A percentile compares a stretch with the other conserved stretches of the same genome.
phyloP scores from a whole-genome alignment of 2,329 filamentous ascomycete species.

The Trichoderma atroviride region DNA sequence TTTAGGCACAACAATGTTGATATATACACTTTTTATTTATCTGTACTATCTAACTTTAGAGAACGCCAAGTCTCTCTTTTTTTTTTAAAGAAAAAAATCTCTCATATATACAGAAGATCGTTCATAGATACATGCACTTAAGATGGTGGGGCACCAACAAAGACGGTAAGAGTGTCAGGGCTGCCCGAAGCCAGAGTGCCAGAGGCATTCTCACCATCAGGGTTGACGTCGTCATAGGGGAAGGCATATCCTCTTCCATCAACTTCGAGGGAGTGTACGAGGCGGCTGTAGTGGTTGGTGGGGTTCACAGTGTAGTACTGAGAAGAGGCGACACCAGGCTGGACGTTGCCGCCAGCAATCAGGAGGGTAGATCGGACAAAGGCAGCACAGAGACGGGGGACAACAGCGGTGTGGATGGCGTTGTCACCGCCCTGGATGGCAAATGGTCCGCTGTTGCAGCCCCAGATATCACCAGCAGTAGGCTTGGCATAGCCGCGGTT shows the following conservation, averaged over 20 bases:
- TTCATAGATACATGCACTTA: neutral
- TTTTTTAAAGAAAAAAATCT: too few relatives aligned
- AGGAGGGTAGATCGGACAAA: slow-evolving; percentile 52
- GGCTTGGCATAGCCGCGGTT: slow-evolving; percentile 50
- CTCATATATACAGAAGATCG: neutral
- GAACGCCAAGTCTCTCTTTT: neutral
- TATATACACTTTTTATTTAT: slow-evolving; percentile 1
- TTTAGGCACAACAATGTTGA: neutral
- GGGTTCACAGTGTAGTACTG: slow-evolving; percentile 51
- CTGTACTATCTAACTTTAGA: neutral
- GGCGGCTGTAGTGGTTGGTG: slow-evolving; percentile 60
- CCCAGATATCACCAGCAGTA: slow-evolving; percentile 50
- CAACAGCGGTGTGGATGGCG: slow-evolving; percentile 45
- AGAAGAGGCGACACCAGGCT: slow-evolving; percentile 44
- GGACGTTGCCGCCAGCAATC: slow-evolving; percentile 49
- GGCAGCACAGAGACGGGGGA: slow-evolving; percentile 54
- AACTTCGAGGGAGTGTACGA: slow-evolving; percentile 62
- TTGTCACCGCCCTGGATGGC: slow-evolving; percentile 43
- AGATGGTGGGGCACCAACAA: slow-evolving; percentile 30
- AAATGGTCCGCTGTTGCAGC: slow-evolving; percentile 55
- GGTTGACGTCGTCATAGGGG: slow-evolving; percentile 69
- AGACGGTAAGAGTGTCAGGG: slow-evolving; percentile 37
- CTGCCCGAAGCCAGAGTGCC: slow-evolving; percentile 37
- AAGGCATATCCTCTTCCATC: slow-evolving; percentile 67
- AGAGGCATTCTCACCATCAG: slow-evolving; percentile 56